These are phyloP conservation scores for Quercus tomentella DNA, from an alignment of 331 rosid genomes.

Conservation along the genomic window DNA sequence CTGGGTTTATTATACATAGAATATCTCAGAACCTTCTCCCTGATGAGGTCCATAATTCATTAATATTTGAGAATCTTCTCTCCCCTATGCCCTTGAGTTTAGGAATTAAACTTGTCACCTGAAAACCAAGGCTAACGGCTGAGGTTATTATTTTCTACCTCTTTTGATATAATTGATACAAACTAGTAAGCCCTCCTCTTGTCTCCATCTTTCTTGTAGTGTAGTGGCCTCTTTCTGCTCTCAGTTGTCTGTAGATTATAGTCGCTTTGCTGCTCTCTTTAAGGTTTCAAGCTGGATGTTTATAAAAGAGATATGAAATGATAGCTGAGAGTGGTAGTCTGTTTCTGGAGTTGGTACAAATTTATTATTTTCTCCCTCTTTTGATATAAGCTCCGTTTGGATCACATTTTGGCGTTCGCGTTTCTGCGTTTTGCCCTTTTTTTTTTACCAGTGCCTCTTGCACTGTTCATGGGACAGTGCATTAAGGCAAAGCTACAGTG, in stretches of 20 bases:
- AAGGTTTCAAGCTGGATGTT: background rate
- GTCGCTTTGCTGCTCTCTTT: background rate
- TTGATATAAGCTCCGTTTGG: background rate
- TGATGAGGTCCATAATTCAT: too few species aligned
- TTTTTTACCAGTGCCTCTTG: too few species aligned
- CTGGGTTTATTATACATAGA: background rate
- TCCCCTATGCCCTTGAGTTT: background rate
- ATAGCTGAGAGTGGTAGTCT: background rate
- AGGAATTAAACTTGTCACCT: background rate
- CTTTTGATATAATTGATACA: background rate
- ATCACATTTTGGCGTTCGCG: too few species aligned
- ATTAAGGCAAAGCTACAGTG: too few species aligned
- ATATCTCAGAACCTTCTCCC: too few species aligned
- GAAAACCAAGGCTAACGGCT: background rate
- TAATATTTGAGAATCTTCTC: too few species aligned
- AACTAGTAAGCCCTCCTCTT: background rate
- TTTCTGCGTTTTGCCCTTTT: too few species aligned
- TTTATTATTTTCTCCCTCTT: background rate
- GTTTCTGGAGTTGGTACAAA: background rate
- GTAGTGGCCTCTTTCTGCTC: background rate
- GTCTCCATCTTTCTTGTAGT: background rate
- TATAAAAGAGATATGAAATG: background rate
- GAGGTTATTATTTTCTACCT: background rate
- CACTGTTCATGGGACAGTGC: too few species aligned
- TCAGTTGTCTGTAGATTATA: background rate